Base-by-base conservation (phyloP, 106 monocot genomes). In the Platanthera guangdongensis region DNA sequence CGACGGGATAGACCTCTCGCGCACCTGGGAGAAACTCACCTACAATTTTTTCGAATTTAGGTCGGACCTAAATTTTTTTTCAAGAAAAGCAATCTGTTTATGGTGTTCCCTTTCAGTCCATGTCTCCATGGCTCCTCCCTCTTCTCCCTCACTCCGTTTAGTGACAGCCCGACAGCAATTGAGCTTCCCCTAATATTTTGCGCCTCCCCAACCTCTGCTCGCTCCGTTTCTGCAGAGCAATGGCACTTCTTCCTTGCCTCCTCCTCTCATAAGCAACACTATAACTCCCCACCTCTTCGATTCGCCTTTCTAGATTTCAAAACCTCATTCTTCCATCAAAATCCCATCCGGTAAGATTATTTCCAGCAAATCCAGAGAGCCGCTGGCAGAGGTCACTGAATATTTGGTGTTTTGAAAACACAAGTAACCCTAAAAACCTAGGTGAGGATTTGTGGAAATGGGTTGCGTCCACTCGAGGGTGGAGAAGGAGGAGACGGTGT, bases 401-500 rank as follows among this genome's bases (percentile, higher is more conserved):
- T 25, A 3, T 65, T 32, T 30, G 32, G 65, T 65, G 12, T 25
- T 65, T 65, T 65, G 32, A 10, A 30, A 30, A 30, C 0, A 65
- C 11, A 11, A 11, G 10, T 0, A 25, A 25, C 25, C 25, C 25
- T 25, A 25, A 65, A 7, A 32, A 30, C 32, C 13, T 8, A 65
- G 19, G 2, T 21, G 59, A 60, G 32, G 65, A 32, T 65, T 65
- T 32, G 22, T 50, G 32, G 25, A 49, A 74, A 95, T 95, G 94
- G 94, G 94, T 12, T 95, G 94, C 59, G 82, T 79, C 8, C 46
- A 77, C 53, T 95, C 94, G 9, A 90, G 79, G 47, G 79, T 87
- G 71, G 86, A 92, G 51, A 82, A 84, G 68, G 94, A 94, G 78
- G 91, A 95, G 75, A 67, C 87, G 1, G 87, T 92, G 84, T 77